Conservation (phyloP, 352 stramenopile genomes). For the Hyaloperonospora arabidopsidis region DNA sequence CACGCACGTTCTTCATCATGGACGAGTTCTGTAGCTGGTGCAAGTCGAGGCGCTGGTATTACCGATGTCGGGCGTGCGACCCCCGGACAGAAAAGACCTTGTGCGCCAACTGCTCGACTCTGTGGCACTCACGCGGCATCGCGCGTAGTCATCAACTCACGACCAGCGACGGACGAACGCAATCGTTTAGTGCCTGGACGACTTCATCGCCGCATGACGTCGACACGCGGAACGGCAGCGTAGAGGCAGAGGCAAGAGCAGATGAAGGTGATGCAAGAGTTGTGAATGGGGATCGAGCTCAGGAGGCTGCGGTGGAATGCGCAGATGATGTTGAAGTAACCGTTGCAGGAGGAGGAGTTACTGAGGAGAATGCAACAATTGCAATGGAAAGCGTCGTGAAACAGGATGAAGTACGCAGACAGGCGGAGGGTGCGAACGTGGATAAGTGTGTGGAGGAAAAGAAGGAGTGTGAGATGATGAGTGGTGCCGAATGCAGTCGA, state of each 20-base stretch:
- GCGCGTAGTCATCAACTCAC: constrained; percentile 28
- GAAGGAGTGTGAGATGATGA: constrained; percentile 11
- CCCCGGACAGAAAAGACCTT: constrained; percentile 26
- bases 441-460: constrained; percentile 9
- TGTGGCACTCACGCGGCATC: constrained; percentile 38
- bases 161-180: constrained; percentile 16
- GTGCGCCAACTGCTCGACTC: constrained; percentile 22
- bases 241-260: not conserved
- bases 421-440: not conserved
- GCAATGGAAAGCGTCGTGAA: constrained; percentile 2
- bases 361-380: not conserved
- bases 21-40: constrained; percentile 32
- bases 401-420: constrained; percentile 1
- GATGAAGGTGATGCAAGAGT: not conserved
- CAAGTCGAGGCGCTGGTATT: constrained; percentile 18
- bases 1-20: not conserved
- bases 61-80: constrained; percentile 34
- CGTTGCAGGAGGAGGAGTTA: constrained; percentile 2
- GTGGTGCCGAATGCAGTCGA: constrained; percentile 7
- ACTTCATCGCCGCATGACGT: not conserved
- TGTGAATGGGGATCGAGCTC: not conserved
- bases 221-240: not conserved
- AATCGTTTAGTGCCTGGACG: constrained; percentile 22
- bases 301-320: not conserved
- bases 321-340: not conserved